Evolutionary conservation across 139 green algal genomes (phyloP), one percentile per base, ranked within the genome.

Genomic region (Auxenochlorella pyrenoidosa): DNA sequence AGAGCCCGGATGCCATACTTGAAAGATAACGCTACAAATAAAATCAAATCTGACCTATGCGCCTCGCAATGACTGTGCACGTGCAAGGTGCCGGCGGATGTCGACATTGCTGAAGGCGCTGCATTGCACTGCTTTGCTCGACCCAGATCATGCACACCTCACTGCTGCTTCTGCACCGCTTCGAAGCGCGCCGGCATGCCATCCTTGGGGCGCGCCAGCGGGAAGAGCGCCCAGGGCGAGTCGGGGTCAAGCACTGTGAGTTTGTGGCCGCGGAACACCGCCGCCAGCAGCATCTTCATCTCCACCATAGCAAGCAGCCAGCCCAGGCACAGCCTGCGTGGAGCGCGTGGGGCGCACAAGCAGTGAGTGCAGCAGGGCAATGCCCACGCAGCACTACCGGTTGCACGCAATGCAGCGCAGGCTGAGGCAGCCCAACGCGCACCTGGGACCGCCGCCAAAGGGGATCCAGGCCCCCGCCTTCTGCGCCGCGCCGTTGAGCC

Each of bases 381-480:
- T 10, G 10, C 10, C 8, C 47, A 54, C 8, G 47, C 47, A 54
- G 47, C 47, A 10, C 47, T 6, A 54, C 10, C 63, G 63, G 28
- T 15, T 3, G 28, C 63, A 36, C 63, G 30, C 63, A 71, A 12
- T 1, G 26, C 63, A 36, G 24, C 4, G 5, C 63, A 1, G 2
- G 22, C 59, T 12, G 12, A 5, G 26, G 21, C 63, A 13, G 28
- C 4, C 66, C 41, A 32, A 32, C 40, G 36, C 26, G 12, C 44
- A 81, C 75, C 75, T 59, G 10, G 63, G 77, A 8, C 88, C 88
- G 38, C 76, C 65, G 0, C 88, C 84, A 76, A 91, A 91, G 36
- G 84, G 83, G 40, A 91, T 75, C 65, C 60, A 91, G 3, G 44
- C 78, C 0, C 84, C 85, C 0, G 43, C 10, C 36, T 63, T 83